Conservation (phyloP, 805 yeast species). For the Hanseniaspora guilliermondii region DNA sequence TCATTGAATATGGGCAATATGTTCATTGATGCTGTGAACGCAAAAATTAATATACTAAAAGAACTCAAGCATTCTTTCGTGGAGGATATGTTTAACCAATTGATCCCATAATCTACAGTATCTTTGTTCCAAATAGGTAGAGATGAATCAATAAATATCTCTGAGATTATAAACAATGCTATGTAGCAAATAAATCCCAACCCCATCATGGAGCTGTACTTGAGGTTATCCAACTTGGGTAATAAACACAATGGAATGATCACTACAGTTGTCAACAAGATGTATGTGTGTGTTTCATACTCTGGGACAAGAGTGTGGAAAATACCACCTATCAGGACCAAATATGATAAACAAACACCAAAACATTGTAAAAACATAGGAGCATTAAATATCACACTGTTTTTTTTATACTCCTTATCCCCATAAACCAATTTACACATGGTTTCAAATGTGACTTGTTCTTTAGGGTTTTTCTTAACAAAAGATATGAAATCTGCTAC, state of each 20-base stretch:
- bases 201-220: conserved; percentile 60
- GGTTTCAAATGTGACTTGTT: conserved; percentile 56
- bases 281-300: conserved; percentile 33
- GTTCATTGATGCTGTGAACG: conserved; percentile 73
- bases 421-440: conserved; percentile 32
- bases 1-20: conserved; percentile 68
- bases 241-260: conserved; percentile 54
- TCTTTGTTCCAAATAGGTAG: conserved; percentile 22
- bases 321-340: conserved; percentile 65
- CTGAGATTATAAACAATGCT: conserved; percentile 41
- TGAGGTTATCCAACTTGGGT: conserved; percentile 53
- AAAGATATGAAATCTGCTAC: conserved; percentile 21
- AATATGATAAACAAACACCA: conserved; percentile 61
- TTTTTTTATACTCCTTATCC: conserved; percentile 55
- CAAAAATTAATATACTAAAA: conserved; percentile 64
- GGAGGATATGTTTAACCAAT: conserved; percentile 32
- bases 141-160: conserved; percentile 30
- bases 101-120: conserved; percentile 9
- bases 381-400: conserved; percentile 57
- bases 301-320: conserved; percentile 50
- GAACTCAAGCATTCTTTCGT: conserved; percentile 41
- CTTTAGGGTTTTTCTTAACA: conserved; percentile 46
- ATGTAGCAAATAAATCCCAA: conserved; percentile 54
- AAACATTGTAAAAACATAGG: conserved; percentile 68
- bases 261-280: conserved; percentile 32